Base-by-base conservation (phyloP, 257 asterid genomes). In the Salvia miltiorrhiza region DNA sequence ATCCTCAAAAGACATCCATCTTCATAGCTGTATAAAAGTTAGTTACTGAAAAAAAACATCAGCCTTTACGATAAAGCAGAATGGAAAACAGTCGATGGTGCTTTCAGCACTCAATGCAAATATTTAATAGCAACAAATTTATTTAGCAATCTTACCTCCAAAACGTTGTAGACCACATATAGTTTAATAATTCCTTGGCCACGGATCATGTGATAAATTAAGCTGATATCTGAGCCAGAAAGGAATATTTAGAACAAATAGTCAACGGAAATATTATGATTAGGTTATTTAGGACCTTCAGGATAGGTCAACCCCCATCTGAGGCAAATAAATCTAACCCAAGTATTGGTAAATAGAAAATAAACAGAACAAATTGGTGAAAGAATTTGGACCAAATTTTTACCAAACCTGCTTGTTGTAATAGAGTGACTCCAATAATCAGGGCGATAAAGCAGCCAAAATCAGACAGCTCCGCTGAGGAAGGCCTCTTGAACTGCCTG, bases 181-280 rank as follows among this genome's bases (percentile, higher is more conserved):
- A 94, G 95, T 78, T 94, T 94, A 67, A 94, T 84, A 66, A 90
- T 85, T 75, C 93, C 96, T 86, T 94, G 99, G 67, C 99, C 99
- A 49, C 99, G 99, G 76, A 94, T 91, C 97, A 94, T 94, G 89
- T 94, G 99, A 83, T 94, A 94, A 78, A 94, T 94, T 77, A 88
- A 82, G 85, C 99, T 94, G 81, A 91, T 91, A 85, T 94, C 99
- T 94, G 89, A 57, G 62, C 44, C 49, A 20, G 73, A 69, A 16
- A 78, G 77, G 47, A 35, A 37, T 32, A 73, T 23, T 41, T 5
- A 43, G 59, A 40, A 67, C 4, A 70, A 49, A 48, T 26, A 11
- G 43, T 77, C 71, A 57, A 37, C 21, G 32, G 30, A 41, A 33
- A 53, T 35, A 35, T 50, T 57, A 53, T 66, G 33, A 16, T 47